These are phyloP conservation scores for Podospora fimiseda DNA, from an alignment of 495 filamentous ascomycete species.

Conservation along the genomic window DNA sequence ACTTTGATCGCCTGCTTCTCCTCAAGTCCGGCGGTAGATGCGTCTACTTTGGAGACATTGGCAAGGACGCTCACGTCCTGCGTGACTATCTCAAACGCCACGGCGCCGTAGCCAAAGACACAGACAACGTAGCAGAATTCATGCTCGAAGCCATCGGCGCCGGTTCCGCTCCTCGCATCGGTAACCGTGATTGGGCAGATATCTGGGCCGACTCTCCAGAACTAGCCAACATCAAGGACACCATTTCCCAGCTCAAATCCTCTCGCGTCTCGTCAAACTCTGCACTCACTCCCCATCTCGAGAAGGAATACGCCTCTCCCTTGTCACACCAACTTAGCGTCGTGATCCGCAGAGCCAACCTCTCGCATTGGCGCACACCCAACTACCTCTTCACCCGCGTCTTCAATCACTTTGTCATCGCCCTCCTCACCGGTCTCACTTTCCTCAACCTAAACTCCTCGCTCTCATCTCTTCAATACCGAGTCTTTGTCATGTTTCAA, in stretches of 20 bases:
- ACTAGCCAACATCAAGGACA: slow-evolving; percentile 57
- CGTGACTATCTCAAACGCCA: slow-evolving; percentile 45
- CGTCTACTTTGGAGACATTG: slow-evolving; percentile 65
- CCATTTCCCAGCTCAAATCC: slow-evolving; percentile 62
- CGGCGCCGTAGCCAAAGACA: slow-evolving; percentile 45
- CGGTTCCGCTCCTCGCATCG: slow-evolving; percentile 63
- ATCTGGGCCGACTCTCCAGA: slow-evolving; percentile 70
- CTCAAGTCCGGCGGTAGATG: slow-evolving; percentile 62
- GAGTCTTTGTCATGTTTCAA: slow-evolving; percentile 80
- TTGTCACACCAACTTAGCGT: slow-evolving; percentile 63
- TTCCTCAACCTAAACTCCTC: slow-evolving; percentile 65
- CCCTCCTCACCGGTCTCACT: slow-evolving; percentile 66
- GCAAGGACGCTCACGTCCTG: slow-evolving; percentile 42
- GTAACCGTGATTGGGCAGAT: slow-evolving; percentile 72
- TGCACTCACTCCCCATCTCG: slow-evolving; percentile 31
- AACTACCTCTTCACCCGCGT: slow-evolving; percentile 75
- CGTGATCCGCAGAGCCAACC: slow-evolving; percentile 57
- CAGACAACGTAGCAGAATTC: slow-evolving; percentile 77
- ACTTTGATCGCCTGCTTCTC: slow-evolving; percentile 64
- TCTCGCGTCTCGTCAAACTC: slow-evolving; percentile 43
- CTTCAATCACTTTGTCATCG: slow-evolving; percentile 67
- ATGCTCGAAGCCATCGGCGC: slow-evolving; percentile 86
- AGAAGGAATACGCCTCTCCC: slow-evolving; percentile 71
- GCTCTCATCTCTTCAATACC: slow-evolving; percentile 64
- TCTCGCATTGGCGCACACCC: slow-evolving; percentile 65